Percentiles rank a stretch among this genome's conserved stretches.
Conservation (phyloP, 2,329 filamentous ascomycete genomes). For the Nothophoma quercina region DNA sequence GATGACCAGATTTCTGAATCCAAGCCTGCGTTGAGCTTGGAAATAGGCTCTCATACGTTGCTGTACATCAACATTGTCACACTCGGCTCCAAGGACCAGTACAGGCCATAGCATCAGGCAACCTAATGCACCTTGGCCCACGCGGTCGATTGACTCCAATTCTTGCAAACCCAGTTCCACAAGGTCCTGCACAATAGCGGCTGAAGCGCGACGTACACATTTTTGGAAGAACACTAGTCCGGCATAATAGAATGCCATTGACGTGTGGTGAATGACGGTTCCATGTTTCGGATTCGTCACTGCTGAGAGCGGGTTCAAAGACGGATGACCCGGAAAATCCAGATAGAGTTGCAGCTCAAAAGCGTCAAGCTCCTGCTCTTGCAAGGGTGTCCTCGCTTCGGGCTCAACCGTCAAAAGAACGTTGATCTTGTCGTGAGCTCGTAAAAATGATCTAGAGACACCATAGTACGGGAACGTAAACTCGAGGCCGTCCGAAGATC, state of each 20-base stretch:
- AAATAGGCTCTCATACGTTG: slow-evolving; percentile 15
- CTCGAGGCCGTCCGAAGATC: slow-evolving; percentile 15
- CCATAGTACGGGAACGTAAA: slow-evolving; percentile 20
- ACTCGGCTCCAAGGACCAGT: slow-evolving; percentile 20
- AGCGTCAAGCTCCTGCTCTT: slow-evolving; percentile 14
- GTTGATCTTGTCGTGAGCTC: slow-evolving; percentile 16
- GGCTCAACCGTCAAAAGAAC: not conserved
- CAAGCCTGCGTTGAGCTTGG: slow-evolving; percentile 13
- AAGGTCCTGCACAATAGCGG: slow-evolving; percentile 14
- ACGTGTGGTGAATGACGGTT: slow-evolving; percentile 16
- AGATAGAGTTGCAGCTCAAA: slow-evolving; percentile 24
- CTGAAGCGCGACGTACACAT: slow-evolving; percentile 5
- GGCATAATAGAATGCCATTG: slow-evolving; percentile 20
- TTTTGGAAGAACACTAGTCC: slow-evolving; percentile 20
- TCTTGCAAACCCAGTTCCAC: slow-evolving; percentile 17
- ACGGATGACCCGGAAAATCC: slow-evolving; percentile 9
- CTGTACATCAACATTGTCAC: not conserved
- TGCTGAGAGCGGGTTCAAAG: not conserved
- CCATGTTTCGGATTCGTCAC: not conserved
- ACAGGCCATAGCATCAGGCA: slow-evolving; percentile 23
- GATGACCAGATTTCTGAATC: slow-evolving; percentile 16
- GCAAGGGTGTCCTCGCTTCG: not conserved
- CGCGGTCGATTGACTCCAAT: slow-evolving; percentile 16
- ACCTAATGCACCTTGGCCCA: slow-evolving; percentile 12
- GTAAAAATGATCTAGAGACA: slow-evolving; percentile 15